Conservation (phyloP, 1,139 yeast species). For the Debaryomycetaceae sp. region DNA sequence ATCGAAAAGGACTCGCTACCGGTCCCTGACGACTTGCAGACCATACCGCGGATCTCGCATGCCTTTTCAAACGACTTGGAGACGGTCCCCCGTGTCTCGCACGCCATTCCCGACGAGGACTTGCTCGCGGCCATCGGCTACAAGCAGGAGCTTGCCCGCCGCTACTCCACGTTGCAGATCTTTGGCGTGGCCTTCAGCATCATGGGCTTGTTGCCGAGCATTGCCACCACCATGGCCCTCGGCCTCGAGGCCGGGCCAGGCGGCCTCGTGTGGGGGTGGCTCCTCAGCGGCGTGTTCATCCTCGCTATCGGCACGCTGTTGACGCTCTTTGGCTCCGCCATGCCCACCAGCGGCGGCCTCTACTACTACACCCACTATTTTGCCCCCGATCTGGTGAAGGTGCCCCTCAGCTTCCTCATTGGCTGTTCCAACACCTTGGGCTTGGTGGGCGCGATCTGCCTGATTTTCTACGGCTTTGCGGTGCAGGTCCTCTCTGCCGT, state of each 20-base stretch:
- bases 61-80: too few species aligned
- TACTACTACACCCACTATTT: conserved; percentile 41
- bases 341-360: conserved; percentile 51
- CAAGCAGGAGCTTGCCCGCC: conserved; percentile 39
- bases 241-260: conserved; percentile 43
- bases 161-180: conserved; percentile 37
- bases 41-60: too few species aligned
- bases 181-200: conserved; percentile 44
- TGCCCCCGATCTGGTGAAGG: conserved; percentile 20
- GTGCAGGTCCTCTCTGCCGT: conserved; percentile 26
- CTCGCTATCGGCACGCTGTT: conserved; percentile 50
- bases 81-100: too few species aligned
- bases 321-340: conserved; percentile 56
- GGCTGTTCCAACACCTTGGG: conserved; percentile 29
- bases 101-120: too few species aligned
- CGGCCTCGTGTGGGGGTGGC: conserved; percentile 66
- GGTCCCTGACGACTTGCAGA: too few species aligned
- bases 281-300: conserved; percentile 45
- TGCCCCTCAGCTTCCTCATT: conserved; percentile 23
- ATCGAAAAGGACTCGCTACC: too few species aligned
- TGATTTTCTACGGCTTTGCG: conserved; percentile 30
- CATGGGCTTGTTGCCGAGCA: conserved; percentile 41
- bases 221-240: conserved; percentile 24
- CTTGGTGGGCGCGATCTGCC: conserved; percentile 25
- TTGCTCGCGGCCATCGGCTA: conserved; percentile 43